phyloP scores from a whole-genome alignment of 164 flowering plant genomes.

The Malania oleifera region DNA sequence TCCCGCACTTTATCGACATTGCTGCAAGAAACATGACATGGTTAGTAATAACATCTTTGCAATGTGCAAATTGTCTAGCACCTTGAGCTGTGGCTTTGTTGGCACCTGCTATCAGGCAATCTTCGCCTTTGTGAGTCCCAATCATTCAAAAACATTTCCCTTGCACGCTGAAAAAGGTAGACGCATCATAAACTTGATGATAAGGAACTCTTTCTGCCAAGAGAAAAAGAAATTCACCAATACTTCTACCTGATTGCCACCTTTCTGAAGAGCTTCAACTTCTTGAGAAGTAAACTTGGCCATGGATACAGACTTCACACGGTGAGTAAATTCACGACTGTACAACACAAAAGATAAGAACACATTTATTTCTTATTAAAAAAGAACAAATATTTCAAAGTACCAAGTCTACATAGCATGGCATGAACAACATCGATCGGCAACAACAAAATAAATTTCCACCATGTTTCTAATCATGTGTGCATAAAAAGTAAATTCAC shows the following conservation, averaged over 20 bases:
- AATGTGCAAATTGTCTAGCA: neutral
- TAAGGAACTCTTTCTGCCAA: conserved; percentile 4
- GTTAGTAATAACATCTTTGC: neutral
- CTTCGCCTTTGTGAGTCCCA: conserved; percentile 78
- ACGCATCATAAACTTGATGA: conserved; percentile 14
- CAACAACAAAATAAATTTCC: too few species aligned
- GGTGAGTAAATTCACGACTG: conserved; percentile 98
- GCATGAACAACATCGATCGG: too few species aligned
- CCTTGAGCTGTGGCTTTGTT: conserved; percentile 2
- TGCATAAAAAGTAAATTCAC: too few species aligned
- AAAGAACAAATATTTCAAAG: neutral
- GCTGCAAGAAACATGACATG: conserved; percentile 38
- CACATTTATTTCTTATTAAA: too few species aligned
- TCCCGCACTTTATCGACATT: conserved; percentile 71
- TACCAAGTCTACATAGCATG: neutral
- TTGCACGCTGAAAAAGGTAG: conserved; percentile 66
- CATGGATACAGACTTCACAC: conserved; percentile 98
- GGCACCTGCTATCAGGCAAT: conserved; percentile 77
- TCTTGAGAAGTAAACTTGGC: conserved; percentile 89
- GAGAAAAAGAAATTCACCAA: neutral
- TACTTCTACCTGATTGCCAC: conserved; percentile 84
- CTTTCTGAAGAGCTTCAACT: conserved; percentile 92
- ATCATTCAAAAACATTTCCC: conserved; percentile 70
- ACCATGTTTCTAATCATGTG: too few species aligned
- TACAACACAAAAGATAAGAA: conserved; percentile 9